Evolutionary conservation across 2,329 filamentous ascomycete genomes (phyloP).

Genomic region (Fusarium pseudograminearum): DNA sequence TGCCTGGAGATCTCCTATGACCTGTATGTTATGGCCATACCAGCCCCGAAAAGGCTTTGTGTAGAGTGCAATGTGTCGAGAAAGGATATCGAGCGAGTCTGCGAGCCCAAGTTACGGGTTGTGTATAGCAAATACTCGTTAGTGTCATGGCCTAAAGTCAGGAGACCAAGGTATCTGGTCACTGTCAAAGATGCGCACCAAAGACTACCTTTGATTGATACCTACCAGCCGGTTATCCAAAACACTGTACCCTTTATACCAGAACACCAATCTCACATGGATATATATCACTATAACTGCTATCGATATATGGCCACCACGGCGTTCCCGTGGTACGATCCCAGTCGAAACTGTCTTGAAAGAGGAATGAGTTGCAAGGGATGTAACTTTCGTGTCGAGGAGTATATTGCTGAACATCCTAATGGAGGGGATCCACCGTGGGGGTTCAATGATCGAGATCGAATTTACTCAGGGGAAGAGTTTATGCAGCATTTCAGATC

Average conservation of each 20-base stretch:
- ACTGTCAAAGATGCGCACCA: not conserved
- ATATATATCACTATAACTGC: slow-evolving; percentile 7
- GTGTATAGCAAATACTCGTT: slow-evolving; percentile 23
- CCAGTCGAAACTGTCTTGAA: not conserved
- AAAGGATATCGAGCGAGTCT: slow-evolving; percentile 5
- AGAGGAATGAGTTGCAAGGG: slow-evolving; percentile 23
- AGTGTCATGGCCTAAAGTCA: slow-evolving; percentile 14
- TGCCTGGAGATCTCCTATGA: slow-evolving; percentile 17
- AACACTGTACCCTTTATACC: not conserved
- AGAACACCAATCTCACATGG: not conserved
- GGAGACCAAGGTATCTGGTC: slow-evolving; percentile 11
- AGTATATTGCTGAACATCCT: not conserved
- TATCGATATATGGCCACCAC: slow-evolving; percentile 24
- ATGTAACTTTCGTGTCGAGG: slow-evolving; percentile 24
- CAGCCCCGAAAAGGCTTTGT: not conserved
- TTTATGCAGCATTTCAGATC: slow-evolving; percentile 14
- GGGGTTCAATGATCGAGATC: slow-evolving; percentile 24
- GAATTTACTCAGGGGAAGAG: slow-evolving; percentile 3
- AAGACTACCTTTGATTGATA: not conserved
- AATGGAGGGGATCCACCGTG: not conserved
- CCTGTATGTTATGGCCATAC: slow-evolving; percentile 4
- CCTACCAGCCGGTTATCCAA: no score
- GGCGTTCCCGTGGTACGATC: slow-evolving; percentile 16
- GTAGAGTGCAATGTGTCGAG: not conserved
- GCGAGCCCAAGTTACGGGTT: slow-evolving; percentile 5